These are phyloP conservation scores for Euryodendron excelsum DNA, from an alignment of 148 eudicot genomes.

Conservation along the genomic window DNA sequence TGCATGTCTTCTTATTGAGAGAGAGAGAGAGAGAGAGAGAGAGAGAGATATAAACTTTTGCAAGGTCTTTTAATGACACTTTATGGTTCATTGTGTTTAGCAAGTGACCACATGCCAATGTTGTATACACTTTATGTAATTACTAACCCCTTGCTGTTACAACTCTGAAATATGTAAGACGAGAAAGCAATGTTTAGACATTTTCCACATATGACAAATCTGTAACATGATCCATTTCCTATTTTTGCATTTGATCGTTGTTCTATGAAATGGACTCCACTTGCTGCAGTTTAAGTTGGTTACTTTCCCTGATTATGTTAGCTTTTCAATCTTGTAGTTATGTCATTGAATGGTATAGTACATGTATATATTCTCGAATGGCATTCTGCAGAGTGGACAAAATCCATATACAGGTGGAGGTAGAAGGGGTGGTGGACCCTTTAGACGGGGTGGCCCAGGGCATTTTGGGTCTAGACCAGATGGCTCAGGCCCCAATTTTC, in stretches of 20 bases:
- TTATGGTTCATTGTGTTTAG: background rate
- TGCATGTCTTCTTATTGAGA: background rate
- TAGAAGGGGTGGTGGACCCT: slow-evolving; percentile 34
- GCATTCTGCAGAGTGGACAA: slow-evolving; percentile 39
- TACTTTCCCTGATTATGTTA: background rate
- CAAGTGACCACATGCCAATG: background rate
- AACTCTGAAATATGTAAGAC: background rate
- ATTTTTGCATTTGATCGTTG: background rate
- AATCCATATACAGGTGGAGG: slow-evolving; percentile 33
- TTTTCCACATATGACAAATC: background rate
- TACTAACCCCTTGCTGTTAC: background rate
- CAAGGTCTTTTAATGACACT: background rate
- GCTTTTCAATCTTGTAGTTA: background rate
- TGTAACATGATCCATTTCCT: background rate
- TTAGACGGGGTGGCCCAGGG: slow-evolving; percentile 36
- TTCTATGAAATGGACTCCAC: background rate
- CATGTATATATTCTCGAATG: slow-evolving; percentile 9
- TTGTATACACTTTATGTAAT: background rate
- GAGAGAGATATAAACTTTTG: background rate
- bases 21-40: background rate
- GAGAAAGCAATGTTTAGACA: background rate
- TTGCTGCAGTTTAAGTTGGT: background rate
- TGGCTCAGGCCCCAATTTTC: slow-evolving; percentile 21
- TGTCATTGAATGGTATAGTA: background rate
- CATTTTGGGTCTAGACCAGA: slow-evolving; percentile 25